Base-by-base conservation (phyloP, 768 basidiomycete genomes). In the Mycena belliarum region DNA sequence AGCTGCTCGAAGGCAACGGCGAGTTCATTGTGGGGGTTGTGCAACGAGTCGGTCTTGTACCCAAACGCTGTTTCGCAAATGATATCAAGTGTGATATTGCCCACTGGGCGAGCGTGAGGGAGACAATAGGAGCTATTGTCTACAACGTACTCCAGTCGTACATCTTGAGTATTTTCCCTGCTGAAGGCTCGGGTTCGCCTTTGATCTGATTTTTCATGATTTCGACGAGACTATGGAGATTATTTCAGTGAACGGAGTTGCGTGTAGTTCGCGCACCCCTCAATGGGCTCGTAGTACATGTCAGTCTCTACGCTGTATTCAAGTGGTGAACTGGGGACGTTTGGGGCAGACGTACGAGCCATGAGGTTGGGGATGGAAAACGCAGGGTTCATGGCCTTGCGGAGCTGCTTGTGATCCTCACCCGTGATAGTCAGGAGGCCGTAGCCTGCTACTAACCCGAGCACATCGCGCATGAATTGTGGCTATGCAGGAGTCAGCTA, bases 61-160 rank as follows among this genome's bases (percentile, higher is more conserved):
- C 78, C 79, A 51, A 82, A 81, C 0, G 79, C 79, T 11, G 81
- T 78, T 8, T 72, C 72, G 66, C 79, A 81, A 43, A 82, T 82
- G 52, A 82, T 79, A 60, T 82, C 81, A 9, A 83, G 72, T 0
- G 81, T 82, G 0, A 76, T 78, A 69, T 80, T 82, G 61, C 76
- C 77, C 75, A 81, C 79, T 81, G 45, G 4, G 48, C 15, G 26
- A 25, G 42, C 25, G n/a, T 46, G 26, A 28, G 43, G 16, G 33
- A 35, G 14, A 15, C n/a, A 44, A 26, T 10, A n/a, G 29, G 10
- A 47, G 2, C 3, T 24, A 14, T 33, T 12, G 15, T n/a, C 20
- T 56, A 11, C 33, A 46, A 74, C 79, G 23, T 65, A 81, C 79
- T 76, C 78, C 78, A 81, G 23, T 79, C 77, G 60, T 81, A 73